Base-by-base conservation (phyloP, 305 asterid species). In the Solanum hybrid region DNA sequence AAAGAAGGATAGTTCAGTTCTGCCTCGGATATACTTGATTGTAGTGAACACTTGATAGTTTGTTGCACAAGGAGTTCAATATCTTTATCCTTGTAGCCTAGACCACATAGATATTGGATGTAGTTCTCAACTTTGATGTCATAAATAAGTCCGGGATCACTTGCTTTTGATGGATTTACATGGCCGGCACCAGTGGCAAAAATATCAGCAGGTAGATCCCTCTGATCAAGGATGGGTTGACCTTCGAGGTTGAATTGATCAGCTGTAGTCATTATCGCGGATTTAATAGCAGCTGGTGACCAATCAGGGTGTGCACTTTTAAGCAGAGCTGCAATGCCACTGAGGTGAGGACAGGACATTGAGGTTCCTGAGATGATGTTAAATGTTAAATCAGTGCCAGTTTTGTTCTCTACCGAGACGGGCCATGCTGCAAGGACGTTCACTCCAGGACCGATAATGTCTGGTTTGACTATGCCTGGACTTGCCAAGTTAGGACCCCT, bases 381-480 rank as follows among this genome's bases (percentile, higher is more conserved):
- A 85, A 94, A 94, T 4, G 94, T 76, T 8, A 92, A 87, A 11
- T 86, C 88, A 13, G 91, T 91, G 89, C 89, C 36, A 1, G 93
- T 92, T 90, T 35, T 61, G 90, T 92, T 92, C 79, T 92, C 96
- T 6, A 92, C 87, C 1, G 96, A 91, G 9, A 87, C 37, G 0
- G 95, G 94, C 97, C 97, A 95, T 14, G 97, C 95, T 0, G 97
- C 96, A 1, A 95, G 91, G 75, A 95, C 91, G 92, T 92, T 93
- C 31, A 92, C 94, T 4, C 97, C 97, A 1, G 96, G 97, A 89
- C 95, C 96, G 6, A 94, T 74, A 78, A 93, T 93, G 82, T 94
- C 96, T 0, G 96, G 96, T 87, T 94, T 94, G 69, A 95, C 83
- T 81, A 93, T 92, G 1, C 94, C 94, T 0, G 97, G 97, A 80